Percentiles rank a stretch among this genome's conserved stretches.
phyloP scores from a whole-genome alignment of 805 yeast genomes.

The Kregervanrija delftensis region DNA sequence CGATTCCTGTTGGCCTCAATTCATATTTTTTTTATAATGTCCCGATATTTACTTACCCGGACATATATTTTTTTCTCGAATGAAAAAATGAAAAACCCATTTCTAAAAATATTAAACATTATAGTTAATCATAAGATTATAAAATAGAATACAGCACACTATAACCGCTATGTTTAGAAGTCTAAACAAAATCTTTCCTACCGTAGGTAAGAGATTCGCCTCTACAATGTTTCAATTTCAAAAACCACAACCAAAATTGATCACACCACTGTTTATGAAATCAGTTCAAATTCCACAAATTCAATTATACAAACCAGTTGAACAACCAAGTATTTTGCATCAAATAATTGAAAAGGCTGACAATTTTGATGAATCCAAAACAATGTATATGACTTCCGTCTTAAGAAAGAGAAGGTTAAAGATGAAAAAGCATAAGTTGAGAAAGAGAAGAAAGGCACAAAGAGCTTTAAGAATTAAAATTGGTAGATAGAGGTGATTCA shows the following conservation, averaged over 20 bases:
- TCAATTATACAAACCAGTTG: conserved; percentile 1
- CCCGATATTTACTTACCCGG: neutral
- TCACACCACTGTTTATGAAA: neutral
- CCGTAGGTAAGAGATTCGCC: conserved; percentile 8
- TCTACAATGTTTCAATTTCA: conserved; percentile 6
- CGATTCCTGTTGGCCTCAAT: conserved; percentile 20
- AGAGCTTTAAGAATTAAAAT: conserved; percentile 71
- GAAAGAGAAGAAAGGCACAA: conserved; percentile 94
- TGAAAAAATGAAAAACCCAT: too few relatives aligned
- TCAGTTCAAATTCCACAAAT: neutral
- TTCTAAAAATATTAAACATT: neutral
- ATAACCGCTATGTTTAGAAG: too few relatives aligned
- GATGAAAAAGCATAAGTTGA: conserved; percentile 96
- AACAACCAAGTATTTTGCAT: conserved; percentile 1
- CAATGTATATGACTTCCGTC: conserved; percentile 55
- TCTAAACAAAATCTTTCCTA: neutral
- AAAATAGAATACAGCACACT: neutral
- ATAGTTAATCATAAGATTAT: neutral
- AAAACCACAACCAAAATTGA: too few relatives aligned
- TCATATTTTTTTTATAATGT: neutral
- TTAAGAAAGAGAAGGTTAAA: conserved; percentile 81
- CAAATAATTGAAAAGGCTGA: neutral
- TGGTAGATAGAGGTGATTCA: conserved; percentile 29
- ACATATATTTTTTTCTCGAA: too few relatives aligned
- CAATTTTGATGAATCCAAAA: neutral